A percentile compares a stretch with the other conserved stretches of the same genome.
These are phyloP conservation scores for Dendrobium chrysotoxum DNA, from an alignment of 106 monocot genomes.

Conservation along the genomic window DNA sequence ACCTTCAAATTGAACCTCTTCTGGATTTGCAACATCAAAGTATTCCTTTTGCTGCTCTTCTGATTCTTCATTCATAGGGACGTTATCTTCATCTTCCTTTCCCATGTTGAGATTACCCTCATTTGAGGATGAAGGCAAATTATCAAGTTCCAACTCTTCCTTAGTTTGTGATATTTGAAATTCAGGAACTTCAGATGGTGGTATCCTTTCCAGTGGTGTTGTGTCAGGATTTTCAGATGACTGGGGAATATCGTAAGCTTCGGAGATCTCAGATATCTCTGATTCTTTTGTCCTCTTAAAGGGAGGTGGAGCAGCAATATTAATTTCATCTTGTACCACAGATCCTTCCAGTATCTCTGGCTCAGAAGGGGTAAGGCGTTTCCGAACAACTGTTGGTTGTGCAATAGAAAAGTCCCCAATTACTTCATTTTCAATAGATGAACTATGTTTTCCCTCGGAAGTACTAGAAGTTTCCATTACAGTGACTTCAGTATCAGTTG, in stretches of 20 bases:
- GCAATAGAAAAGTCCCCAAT: background rate
- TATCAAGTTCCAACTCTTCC: constrained; percentile 12
- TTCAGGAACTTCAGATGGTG: constrained; percentile 19
- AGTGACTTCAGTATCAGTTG: constrained; percentile 37
- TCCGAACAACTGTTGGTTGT: constrained; percentile 17
- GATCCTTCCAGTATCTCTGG: constrained; percentile 25
- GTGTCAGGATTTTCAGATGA: constrained; percentile 18
- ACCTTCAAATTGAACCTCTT: constrained; percentile 27
- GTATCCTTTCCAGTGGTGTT: background rate
- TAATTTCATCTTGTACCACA: constrained; percentile 25
- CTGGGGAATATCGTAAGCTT: constrained; percentile 8
- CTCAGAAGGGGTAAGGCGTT: constrained; percentile 31
- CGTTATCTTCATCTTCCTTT: constrained; percentile 27
- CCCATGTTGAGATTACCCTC: constrained; percentile 21
- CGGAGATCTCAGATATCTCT: constrained; percentile 18
- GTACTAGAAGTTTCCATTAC: constrained; percentile 19
- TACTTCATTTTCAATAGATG: constrained; percentile 30
- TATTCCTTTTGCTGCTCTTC: constrained; percentile 20
- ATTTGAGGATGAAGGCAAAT: background rate
- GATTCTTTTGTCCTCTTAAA: constrained; percentile 42
- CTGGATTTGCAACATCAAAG: constrained; percentile 9
- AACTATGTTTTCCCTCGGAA: constrained; percentile 28
- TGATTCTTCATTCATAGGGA: constrained; percentile 27
- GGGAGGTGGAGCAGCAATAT: constrained; percentile 24
- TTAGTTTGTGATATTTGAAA: constrained; percentile 7